Evolutionary conservation across 2,329 filamentous ascomycete species (phyloP).

Genomic region (Cercospora sp.): DNA sequence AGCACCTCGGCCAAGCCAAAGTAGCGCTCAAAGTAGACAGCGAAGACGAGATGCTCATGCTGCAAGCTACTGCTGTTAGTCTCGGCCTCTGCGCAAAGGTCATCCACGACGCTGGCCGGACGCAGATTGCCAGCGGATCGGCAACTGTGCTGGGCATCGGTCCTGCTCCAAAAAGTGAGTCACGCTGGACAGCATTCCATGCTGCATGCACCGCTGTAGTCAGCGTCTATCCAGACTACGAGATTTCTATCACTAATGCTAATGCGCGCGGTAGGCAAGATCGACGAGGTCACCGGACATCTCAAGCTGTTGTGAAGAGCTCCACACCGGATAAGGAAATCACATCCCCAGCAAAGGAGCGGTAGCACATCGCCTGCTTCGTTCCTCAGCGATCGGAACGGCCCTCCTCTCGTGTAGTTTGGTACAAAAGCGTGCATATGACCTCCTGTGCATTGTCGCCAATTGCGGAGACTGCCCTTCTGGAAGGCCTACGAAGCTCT

Average conservation of each 20-base stretch:
- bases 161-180: slow-evolving; percentile 69
- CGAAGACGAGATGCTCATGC: slow-evolving; percentile 73
- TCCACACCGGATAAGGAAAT: background rate
- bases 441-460: background rate
- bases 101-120: slow-evolving; percentile 92
- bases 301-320: slow-evolving; percentile 72
- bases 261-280: slow-evolving; percentile 46
- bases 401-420: background rate
- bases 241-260: background rate
- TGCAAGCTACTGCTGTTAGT: slow-evolving; percentile 77
- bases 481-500: background rate
- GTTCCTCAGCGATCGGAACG: background rate
- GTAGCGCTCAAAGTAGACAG: slow-evolving; percentile 78
- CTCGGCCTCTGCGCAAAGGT: slow-evolving; percentile 85
- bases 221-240: background rate
- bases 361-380: background rate
- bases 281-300: slow-evolving; percentile 81
- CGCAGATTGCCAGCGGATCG: slow-evolving; percentile 92
- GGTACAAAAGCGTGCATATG: background rate
- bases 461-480: background rate
- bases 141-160: slow-evolving; percentile 80
- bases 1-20: slow-evolving; percentile 60
- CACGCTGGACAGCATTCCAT: background rate
- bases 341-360: background rate
- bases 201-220: background rate